Evolutionary conservation across 1,139 yeast species (phyloP).

Genomic region (Yamadazyma aaseri): DNA sequence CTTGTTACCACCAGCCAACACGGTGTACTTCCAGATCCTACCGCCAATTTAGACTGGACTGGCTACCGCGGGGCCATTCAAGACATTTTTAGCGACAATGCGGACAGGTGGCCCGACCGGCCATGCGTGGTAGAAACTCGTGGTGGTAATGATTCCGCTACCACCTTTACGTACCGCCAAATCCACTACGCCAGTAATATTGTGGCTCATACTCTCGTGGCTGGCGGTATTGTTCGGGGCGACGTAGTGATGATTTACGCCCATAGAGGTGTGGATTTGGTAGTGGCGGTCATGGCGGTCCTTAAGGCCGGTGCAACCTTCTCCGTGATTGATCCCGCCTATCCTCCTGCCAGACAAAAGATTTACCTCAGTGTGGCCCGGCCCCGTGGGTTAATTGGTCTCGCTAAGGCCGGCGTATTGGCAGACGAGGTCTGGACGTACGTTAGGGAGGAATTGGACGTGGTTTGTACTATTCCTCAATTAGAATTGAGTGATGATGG

Average conservation of each 20-base stretch:
- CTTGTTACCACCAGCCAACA: slow-evolving; percentile 66
- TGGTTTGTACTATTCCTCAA: slow-evolving; percentile 72
- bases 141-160: slow-evolving; percentile 59
- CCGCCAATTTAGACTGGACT: slow-evolving; percentile 82
- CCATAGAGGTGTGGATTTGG: slow-evolving; percentile 93
- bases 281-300: slow-evolving; percentile 97
- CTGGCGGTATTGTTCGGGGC: slow-evolving; percentile 80
- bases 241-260: slow-evolving; percentile 98
- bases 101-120: slow-evolving; percentile 78
- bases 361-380: slow-evolving; percentile 89
- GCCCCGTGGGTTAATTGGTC: slow-evolving; percentile 86
- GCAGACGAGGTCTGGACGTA: slow-evolving; percentile 76
- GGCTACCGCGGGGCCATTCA: slow-evolving; percentile 94
- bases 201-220: slow-evolving; percentile 83
- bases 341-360: slow-evolving; percentile 97
- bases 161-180: slow-evolving; percentile 78
- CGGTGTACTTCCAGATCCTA: slow-evolving; percentile 77
- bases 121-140: slow-evolving; percentile 92
- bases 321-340: slow-evolving; percentile 97
- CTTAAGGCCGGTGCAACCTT: slow-evolving; percentile 98
- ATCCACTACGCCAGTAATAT: slow-evolving; percentile 93
- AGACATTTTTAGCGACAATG: slow-evolving; percentile 86
- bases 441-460: slow-evolving; percentile 66
- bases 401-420: slow-evolving; percentile 84
- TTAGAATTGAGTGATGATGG: slow-evolving; percentile 79